phyloP scores from a whole-genome alignment of 2,329 filamentous ascomycete genomes.

The Paecilomyces formosus region DNA sequence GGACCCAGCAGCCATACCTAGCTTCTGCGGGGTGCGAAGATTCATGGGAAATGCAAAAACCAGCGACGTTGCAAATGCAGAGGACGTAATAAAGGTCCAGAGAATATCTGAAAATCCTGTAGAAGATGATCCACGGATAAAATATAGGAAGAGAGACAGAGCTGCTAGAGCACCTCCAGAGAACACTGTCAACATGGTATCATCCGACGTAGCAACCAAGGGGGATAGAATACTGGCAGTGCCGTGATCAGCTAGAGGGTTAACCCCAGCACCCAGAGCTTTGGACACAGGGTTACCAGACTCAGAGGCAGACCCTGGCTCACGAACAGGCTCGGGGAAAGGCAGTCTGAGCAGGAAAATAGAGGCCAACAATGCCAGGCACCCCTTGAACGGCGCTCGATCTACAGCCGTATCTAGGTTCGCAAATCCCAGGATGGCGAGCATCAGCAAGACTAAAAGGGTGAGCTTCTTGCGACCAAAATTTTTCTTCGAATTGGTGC shows the following conservation, averaged over 20 bases:
- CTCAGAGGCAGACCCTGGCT: conserved; percentile 11
- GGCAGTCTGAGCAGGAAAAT: conserved; percentile 44
- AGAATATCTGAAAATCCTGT: conserved; percentile 15
- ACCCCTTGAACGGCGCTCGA: conserved; percentile 37
- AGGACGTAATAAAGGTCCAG: conserved; percentile 14
- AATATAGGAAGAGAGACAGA: conserved; percentile 15
- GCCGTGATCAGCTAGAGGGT: conserved; percentile 9
- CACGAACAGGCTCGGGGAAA: conserved; percentile 18
- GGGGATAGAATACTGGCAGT: conserved; percentile 11
- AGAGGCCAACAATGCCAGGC: conserved; percentile 39
- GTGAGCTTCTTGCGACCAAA: conserved; percentile 21
- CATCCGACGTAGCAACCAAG: conserved; percentile 11
- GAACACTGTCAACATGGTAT: conserved; percentile 20
- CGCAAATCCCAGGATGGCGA: conserved; percentile 17
- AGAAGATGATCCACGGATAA: conserved; percentile 9
- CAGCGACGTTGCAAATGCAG: conserved; percentile 20
- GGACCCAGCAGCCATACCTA: conserved; percentile 21
- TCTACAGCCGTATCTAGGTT: conserved; percentile 25
- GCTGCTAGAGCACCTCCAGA: conserved; percentile 19
- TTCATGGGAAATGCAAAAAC: conserved; percentile 14
- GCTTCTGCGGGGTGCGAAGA: conserved; percentile 22
- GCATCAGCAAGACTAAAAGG: conserved; percentile 14
- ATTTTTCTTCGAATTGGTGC: conserved; percentile 9
- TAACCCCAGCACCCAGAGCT: conserved; percentile 2
- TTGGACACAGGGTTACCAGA: conserved; percentile 2